Base-by-base conservation (phyloP, 352 stramenopile species). In the Phytophthora sp. region DNA sequence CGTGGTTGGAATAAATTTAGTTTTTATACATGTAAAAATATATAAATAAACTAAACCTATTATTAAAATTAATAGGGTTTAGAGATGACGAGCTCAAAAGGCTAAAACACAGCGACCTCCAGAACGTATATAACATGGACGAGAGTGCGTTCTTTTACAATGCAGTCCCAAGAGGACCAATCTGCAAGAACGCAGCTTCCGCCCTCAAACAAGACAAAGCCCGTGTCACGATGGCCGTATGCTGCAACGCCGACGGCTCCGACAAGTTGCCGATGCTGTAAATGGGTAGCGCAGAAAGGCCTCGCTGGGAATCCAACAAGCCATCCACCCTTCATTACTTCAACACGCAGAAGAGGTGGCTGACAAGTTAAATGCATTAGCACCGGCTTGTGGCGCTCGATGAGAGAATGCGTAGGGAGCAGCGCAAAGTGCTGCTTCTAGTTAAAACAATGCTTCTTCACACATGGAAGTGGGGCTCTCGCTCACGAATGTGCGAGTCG, bases 281-380 rank as follows among this genome's bases (percentile, higher is more conserved):
- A 6, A 7, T 45, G 5, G 9, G 38, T 5, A 45, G 18, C 3
- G 38, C 38, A n/a, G 11, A 6, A 20, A 30, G 31, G 41, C 41
- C 41, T 21, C 21, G 41, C 0, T 32, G 13, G 41, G 18, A 37
- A 13, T 10, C 3, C 11, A 53, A 9, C 5, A 66, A 59, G 18
- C 52, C 43, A 5, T 13, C 28, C 27, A 35, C 20, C 10, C 18
- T 60, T 8, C 52, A 60, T 7, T 60, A 60, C 21, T 30, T 52
- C 13, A 41, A 18, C 18, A 60, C 52, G 9, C 18, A 45, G 12
- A 51, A 52, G 18, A 41, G 39, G 2, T 60, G 52, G 39, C 51
- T 44, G 39, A 60, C 52, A 7, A 11, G 9, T 10, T 60, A 41
- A 41, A 34, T 52, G 38, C 52, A 52, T 21, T 41, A 60, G 20